Percentiles rank a stretch among this genome's conserved stretches.
Conservation (phyloP, 345 rosid genomes). For the Trapa incisa region DNA sequence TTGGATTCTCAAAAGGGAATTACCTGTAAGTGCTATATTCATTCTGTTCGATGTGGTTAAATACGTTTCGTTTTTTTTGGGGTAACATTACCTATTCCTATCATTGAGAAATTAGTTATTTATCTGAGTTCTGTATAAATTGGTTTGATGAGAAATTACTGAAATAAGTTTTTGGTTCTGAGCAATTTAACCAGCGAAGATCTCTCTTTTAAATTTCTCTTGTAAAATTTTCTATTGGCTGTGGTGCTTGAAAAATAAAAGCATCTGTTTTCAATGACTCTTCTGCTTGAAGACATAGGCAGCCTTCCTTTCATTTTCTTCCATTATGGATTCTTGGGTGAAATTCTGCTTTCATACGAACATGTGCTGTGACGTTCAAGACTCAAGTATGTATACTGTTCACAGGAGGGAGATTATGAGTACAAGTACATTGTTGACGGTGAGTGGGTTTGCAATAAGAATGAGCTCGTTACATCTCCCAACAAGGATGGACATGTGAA, state of each 20-base stretch:
- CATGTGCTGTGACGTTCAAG: neutral
- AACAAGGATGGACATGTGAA: constrained; percentile 79
- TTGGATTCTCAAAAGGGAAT: constrained; percentile 61
- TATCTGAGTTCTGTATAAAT: neutral
- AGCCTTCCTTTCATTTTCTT: neutral
- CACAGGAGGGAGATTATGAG: constrained; percentile 87
- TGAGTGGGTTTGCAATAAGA: constrained; percentile 52
- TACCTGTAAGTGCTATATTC: constrained; percentile 39
- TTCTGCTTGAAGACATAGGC: neutral
- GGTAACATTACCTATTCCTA: neutral
- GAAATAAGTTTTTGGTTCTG: neutral
- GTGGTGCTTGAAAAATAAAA: neutral
- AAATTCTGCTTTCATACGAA: neutral
- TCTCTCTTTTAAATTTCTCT: neutral
- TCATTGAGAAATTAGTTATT: neutral
- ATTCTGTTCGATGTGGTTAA: neutral
- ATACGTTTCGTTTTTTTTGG: too few relatives aligned
- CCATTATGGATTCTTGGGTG: neutral
- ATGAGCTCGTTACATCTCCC: constrained; percentile 43
- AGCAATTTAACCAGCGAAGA: neutral
- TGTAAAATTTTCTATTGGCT: neutral
- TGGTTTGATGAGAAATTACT: neutral
- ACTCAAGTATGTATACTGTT: neutral
- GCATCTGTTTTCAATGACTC: neutral
- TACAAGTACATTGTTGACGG: constrained; percentile 86